Base-by-base conservation (phyloP, 106 monocot genomes). In the Dioscorea zingiberensis region DNA sequence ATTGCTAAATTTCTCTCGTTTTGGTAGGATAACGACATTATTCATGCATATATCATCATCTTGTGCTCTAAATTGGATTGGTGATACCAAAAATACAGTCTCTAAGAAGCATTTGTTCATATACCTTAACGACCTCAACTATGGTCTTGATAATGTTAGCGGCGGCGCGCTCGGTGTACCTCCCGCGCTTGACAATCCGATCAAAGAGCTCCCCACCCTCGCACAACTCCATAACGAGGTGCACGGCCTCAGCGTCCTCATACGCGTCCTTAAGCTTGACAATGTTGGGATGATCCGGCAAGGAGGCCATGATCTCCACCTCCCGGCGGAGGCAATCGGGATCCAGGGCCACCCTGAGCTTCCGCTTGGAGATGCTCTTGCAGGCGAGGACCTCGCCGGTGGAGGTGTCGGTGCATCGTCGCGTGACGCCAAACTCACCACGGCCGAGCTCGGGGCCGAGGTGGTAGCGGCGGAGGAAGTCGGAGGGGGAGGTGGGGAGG, bases 151-250 rank as follows among this genome's bases (percentile, higher is more conserved):
- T 26, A 13, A 78, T 56, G 14, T 13, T 57, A 4, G 83, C 83
- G 0, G 83, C 83, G 0, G 74, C 85, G 12, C 77, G 54, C 78
- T 85, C 85, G 0, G 77, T 63, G 59, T 81, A 85, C 57, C 81
- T 74, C 21, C 78, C 78, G 7, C 74, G 63, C 3, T 73, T 70
- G 10, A 85, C 74, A 29, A 85, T 85, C 51, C 85, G 53, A 32
- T 85, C 85, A 48, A 85, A 85, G 3, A 85, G 65, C 64, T 85
- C 85, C 5, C 85, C 85, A 17, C 85, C 85, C 62, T 74, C 67
- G 48, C 85, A 85, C 10, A 85, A 27, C 81, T 85, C 85, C 85
- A 85, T 85, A 23, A 85, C 77, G n/a, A 85, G 71, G 45, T 85
- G 81, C 19, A 85, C 85, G 25, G 71, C 57, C 15, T 81, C 71